Percentiles rank a stretch among this genome's conserved stretches.
phyloP scores from a whole-genome alignment of 2,329 filamentous ascomycete species.

The Arthrobotrys sinensis region DNA sequence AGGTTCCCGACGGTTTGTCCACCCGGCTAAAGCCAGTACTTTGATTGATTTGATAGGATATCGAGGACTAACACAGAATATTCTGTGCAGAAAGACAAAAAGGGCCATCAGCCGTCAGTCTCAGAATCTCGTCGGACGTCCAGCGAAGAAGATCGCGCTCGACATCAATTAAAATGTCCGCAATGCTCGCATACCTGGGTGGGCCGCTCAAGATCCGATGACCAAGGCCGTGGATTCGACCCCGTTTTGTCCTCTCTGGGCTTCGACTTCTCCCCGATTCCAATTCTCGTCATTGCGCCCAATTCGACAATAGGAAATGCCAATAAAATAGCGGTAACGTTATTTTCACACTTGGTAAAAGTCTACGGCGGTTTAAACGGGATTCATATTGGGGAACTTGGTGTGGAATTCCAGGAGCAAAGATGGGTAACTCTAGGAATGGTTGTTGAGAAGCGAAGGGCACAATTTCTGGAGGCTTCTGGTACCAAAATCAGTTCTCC shows the following conservation, averaged over 20 bases:
- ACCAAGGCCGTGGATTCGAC: slow-evolving; percentile 40
- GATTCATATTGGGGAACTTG: slow-evolving; percentile 53
- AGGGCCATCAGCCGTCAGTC: slow-evolving; percentile 38
- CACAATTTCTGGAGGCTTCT: slow-evolving; percentile 41
- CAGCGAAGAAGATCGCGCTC: slow-evolving; percentile 51
- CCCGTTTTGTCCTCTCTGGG: slow-evolving; percentile 38
- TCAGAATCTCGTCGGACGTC: slow-evolving; percentile 48
- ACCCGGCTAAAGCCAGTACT: not conserved
- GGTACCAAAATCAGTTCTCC: slow-evolving; percentile 34
- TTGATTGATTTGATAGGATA: not conserved
- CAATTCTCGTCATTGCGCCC: slow-evolving; percentile 54
- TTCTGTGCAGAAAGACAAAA: slow-evolving; percentile 47
- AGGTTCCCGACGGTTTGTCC: slow-evolving; percentile 56
- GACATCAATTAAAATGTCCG: slow-evolving; percentile 50
- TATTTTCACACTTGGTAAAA: slow-evolving; percentile 57
- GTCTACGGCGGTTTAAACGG: slow-evolving; percentile 49
- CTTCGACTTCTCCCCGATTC: slow-evolving; percentile 55
- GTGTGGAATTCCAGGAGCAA: slow-evolving; percentile 57
- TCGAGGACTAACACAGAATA: slow-evolving; percentile 6
- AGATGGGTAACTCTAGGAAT: slow-evolving; percentile 58
- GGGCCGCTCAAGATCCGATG: slow-evolving; percentile 43
- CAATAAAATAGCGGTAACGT: slow-evolving; percentile 45
- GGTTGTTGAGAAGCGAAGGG: slow-evolving; percentile 54
- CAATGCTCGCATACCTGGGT: slow-evolving; percentile 51
- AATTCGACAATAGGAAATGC: slow-evolving; percentile 53